Evolutionary conservation across 2,329 filamentous ascomycete species (phyloP).

Genomic region (Sclerotiophoma versabilis): DNA sequence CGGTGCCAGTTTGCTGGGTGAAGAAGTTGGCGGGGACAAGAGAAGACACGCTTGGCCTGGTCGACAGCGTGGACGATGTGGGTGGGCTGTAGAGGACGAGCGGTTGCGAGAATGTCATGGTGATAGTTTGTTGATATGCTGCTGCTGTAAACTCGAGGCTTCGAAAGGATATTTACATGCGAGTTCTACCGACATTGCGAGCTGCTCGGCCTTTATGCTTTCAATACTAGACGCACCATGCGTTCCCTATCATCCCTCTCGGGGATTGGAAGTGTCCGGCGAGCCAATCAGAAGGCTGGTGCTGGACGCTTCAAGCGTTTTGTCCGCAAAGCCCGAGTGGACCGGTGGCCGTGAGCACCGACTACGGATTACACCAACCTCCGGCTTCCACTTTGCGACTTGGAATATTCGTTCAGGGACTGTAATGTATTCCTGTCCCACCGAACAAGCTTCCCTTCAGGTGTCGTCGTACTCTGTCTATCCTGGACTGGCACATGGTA

Average conservation of each 20-base stretch:
- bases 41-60: constrained; percentile 10
- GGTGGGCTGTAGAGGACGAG: constrained; percentile 20
- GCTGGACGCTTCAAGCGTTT: not conserved
- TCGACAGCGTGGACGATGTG: constrained; percentile 4
- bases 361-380: not conserved
- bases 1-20: constrained; percentile 31
- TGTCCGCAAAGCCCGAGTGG: not conserved
- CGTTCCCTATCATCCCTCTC: not conserved
- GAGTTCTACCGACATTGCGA: not conserved
- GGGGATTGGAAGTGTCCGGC: not conserved
- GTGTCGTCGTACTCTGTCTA: constrained; percentile 1
- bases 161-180: not conserved
- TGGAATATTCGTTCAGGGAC: not conserved
- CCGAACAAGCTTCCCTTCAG: not conserved
- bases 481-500: constrained; percentile 12
- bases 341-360: constrained; percentile 1
- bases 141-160: not conserved
- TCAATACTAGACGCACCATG: not conserved
- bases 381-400: not conserved
- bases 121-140: not conserved
- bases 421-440: constrained; percentile 11
- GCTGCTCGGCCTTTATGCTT: not conserved
- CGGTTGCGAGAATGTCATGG: constrained; percentile 25
- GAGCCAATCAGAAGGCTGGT: not conserved
- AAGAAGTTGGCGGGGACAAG: constrained; percentile 25